These are phyloP conservation scores for Clonostachys chloroleuca DNA, from an alignment of 2,329 filamentous ascomycete species.

Conservation along the genomic window DNA sequence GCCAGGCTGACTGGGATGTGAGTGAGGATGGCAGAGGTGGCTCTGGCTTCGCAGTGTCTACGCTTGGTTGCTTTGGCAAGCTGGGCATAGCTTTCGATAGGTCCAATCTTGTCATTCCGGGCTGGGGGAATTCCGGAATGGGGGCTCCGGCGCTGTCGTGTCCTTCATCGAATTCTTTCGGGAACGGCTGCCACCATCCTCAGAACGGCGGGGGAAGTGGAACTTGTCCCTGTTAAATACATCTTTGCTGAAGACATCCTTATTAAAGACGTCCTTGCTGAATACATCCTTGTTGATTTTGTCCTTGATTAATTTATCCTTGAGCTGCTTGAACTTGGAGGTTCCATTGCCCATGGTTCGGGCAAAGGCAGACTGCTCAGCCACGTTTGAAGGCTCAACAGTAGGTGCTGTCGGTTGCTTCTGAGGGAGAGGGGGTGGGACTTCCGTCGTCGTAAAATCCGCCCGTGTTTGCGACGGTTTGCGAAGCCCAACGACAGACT, in stretches of 20 bases:
- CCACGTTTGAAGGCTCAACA: not conserved
- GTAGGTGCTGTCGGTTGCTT: slow-evolving; percentile 4
- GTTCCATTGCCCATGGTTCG: slow-evolving; percentile 22
- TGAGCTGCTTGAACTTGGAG: slow-evolving; percentile 23
- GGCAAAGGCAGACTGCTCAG: slow-evolving; percentile 6
- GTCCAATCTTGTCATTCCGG: slow-evolving; percentile 9
- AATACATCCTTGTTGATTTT: no score
- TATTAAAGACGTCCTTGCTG: no score
- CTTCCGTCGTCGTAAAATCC: no score
- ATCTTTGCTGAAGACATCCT: no score
- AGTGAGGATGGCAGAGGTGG: no score
- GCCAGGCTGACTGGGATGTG: no score
- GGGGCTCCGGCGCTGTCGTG: no score
- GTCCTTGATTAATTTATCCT: slow-evolving; percentile 6
- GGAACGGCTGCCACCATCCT: slow-evolving; percentile 4
- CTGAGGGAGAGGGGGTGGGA: slow-evolving; percentile 8
- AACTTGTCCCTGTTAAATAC: slow-evolving; percentile 8
- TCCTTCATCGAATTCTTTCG: no score
- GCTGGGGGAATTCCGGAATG: no score
- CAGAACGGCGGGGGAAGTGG: slow-evolving; percentile 12
- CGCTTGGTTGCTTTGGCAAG: no score
- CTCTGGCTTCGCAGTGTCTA: not conserved
- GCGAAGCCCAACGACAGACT: slow-evolving; percentile 3
- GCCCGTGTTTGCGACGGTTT: no score
- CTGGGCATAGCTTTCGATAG: not conserved